Evolutionary conservation across 306 rosid genomes (phyloP), one percentile per base, ranked within the genome.

Genomic region (Rosa rugosa): DNA sequence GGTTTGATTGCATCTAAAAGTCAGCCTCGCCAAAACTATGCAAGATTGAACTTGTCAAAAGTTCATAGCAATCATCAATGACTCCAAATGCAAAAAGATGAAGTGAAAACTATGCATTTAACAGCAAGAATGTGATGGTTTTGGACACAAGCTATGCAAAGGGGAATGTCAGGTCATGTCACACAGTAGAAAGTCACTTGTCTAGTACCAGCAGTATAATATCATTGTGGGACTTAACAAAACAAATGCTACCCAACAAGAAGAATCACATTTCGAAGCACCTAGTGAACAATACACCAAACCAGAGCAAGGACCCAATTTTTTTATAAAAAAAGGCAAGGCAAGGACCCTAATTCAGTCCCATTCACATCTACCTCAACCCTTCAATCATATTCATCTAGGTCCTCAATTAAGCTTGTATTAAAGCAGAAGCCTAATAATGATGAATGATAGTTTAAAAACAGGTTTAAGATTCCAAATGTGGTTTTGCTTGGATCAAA

Each of bases 161-260:
- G 44, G 47, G 7, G 34, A 60, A 69, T 49, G 71, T 66, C 40
- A 69, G 57, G 84, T 75, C 80, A 59, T 47, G 11, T 75, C 66
- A 41, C 6, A 41, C 57, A 8, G 56, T 59, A 13, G 5, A 41
- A 74, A 20, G 51, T 6, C 11, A 20, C 5, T 56, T 57, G 45
- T 54, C 56, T 34, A 44, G 46, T 6, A 25, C 54, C 54, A 42
- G 46, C 78, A 14, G 69, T 40, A 56, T 12, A 3, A 68, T 41
- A 12, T 36, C 14, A 12, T 40, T 3, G 9, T 59, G 27, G 13
- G 54, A 75, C 46, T 74, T 22, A 3, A 41, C 25, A 14, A 10
- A 44, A 57, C 44, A 75, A 17, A 14, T 25, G 47, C 70, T 44
- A 75, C 47, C 38, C 38, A 57, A 57, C 69, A 74, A 56, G 69